Conservation (phyloP, 2,329 filamentous ascomycete species). For the Monilinia fructigena region DNA sequence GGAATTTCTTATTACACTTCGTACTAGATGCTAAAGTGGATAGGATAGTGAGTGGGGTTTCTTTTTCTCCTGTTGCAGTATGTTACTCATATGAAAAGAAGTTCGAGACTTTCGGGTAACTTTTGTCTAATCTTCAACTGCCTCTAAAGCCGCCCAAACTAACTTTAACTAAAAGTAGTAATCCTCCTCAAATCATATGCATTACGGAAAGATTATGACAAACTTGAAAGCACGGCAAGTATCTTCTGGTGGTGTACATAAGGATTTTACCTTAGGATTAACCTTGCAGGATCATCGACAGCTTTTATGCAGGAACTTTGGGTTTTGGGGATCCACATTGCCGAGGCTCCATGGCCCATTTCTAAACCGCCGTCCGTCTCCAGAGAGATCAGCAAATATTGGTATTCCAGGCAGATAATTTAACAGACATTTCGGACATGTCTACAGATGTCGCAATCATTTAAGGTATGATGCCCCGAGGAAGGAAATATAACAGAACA, state of each 20-base stretch:
- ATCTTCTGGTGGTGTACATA: conserved; percentile 6
- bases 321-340: conserved; percentile 6
- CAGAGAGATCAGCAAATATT: conserved; percentile 11
- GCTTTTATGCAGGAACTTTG: conserved; percentile 21
- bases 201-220: neutral
- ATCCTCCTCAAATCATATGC: neutral
- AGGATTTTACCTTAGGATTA: neutral
- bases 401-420: neutral
- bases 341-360: neutral
- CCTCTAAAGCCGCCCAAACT: neutral
- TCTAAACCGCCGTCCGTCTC: conserved; percentile 11
- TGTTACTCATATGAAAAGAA: neutral
- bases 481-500: neutral
- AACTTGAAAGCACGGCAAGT: neutral
- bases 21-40: neutral
- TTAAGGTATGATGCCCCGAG: neutral
- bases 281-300: conserved; percentile 13
- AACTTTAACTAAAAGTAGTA: neutral
- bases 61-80: neutral
- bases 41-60: neutral
- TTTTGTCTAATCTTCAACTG: neutral
- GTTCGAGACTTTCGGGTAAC: neutral
- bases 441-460: neutral
- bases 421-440: conserved; percentile 4
- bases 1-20: neutral